phyloP scores from a whole-genome alignment of 371 early-diverging fungal species.

The Nematocida sp. region DNA sequence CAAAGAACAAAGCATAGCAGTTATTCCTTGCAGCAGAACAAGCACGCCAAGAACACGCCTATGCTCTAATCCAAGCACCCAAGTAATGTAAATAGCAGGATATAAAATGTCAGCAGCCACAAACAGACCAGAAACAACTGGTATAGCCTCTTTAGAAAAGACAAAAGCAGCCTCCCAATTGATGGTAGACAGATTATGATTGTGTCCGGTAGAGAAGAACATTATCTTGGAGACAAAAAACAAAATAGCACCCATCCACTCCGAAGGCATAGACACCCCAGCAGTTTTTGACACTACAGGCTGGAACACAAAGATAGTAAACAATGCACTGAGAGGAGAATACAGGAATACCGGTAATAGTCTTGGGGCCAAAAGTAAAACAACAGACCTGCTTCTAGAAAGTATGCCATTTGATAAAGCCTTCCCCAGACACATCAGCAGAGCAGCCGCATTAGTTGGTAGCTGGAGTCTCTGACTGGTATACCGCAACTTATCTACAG shows the following conservation, averaged over 20 bases:
- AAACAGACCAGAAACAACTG: slow-evolving; percentile 16
- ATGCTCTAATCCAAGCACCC: not conserved
- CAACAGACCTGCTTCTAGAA: not conserved
- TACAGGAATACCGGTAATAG: slow-evolving; percentile 5
- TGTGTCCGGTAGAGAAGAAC: slow-evolving; percentile 43
- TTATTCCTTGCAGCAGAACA: slow-evolving; percentile 30
- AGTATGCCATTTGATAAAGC: slow-evolving; percentile 5
- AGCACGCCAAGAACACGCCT: not conserved
- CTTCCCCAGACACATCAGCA: not conserved
- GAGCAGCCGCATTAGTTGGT: not conserved
- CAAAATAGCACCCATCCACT: not conserved
- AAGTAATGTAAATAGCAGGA: slow-evolving; percentile 18
- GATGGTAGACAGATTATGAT: slow-evolving; percentile 43
- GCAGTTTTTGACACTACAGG: not conserved
- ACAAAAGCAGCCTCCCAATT: slow-evolving; percentile 50
- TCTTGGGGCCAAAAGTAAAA: not conserved
- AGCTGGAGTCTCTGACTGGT: no score
- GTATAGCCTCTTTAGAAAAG: slow-evolving; percentile 15
- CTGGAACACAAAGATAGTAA: not conserved
- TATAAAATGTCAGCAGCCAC: slow-evolving; percentile 22
- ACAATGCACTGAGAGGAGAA: slow-evolving; percentile 2
- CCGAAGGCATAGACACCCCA: not conserved
- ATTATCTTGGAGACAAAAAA: slow-evolving; percentile 37
- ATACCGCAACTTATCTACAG: not conserved
- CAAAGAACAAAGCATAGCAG: not conserved